phyloP scores from a whole-genome alignment of 2,329 filamentous ascomycete genomes.

The Fusarium virguliforme region DNA sequence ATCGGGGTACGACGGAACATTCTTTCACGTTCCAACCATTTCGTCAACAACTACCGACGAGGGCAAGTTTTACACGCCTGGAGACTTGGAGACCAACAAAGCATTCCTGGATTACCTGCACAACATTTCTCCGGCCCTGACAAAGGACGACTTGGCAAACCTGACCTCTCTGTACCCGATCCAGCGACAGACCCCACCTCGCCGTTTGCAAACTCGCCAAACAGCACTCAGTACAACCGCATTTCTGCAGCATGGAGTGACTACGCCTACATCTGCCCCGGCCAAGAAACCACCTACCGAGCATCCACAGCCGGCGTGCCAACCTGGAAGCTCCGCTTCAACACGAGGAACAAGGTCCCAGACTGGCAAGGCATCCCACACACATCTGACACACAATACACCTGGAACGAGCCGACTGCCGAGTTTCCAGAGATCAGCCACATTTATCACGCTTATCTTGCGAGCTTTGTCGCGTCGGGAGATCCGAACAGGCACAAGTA shows the following conservation, averaged over 20 bases:
- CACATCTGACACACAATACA: constrained; percentile 56
- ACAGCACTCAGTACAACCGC: constrained; percentile 63
- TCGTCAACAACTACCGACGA: constrained; percentile 58
- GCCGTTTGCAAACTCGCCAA: constrained; percentile 57
- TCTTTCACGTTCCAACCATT: constrained; percentile 57
- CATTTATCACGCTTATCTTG: constrained; percentile 57
- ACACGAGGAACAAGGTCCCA: constrained; percentile 56
- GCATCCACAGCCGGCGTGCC: constrained; percentile 54
- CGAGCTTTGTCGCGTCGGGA: constrained; percentile 57
- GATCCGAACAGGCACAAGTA: constrained; percentile 54
- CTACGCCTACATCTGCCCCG: constrained; percentile 62
- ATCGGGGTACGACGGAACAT: constrained; percentile 57
- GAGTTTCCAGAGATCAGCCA: constrained; percentile 58
- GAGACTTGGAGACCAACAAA: constrained; percentile 55
- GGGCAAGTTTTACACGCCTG: constrained; percentile 55
- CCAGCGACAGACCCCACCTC: constrained; percentile 55
- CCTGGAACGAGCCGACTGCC: constrained; percentile 56
- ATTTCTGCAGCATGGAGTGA: constrained; percentile 62
- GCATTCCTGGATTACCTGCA: constrained; percentile 57
- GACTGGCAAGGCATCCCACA: constrained; percentile 59
- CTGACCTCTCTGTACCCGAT: constrained; percentile 56
- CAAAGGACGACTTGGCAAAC: constrained; percentile 49
- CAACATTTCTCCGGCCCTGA: constrained; percentile 55
- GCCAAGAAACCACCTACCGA: constrained; percentile 62
- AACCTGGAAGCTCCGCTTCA: constrained; percentile 59